Conservation (phyloP, 352 stramenopile genomes). For the Phytophthora aleatoria region DNA sequence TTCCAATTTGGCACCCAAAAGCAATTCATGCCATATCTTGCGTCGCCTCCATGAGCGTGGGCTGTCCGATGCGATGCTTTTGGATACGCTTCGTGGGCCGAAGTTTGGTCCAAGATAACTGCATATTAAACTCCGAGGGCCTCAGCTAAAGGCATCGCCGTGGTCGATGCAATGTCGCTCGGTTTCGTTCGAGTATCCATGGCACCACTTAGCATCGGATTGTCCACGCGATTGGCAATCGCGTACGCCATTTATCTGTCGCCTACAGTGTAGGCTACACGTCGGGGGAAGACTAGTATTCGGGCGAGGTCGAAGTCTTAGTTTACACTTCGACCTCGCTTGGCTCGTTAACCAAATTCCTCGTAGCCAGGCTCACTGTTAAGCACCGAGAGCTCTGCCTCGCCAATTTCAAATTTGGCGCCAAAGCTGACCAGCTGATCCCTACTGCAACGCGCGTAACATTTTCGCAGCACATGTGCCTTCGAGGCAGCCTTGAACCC, state of each 20-base stretch:
- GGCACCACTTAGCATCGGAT: constrained; percentile 6
- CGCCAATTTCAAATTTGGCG: not conserved
- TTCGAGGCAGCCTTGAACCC: not conserved
- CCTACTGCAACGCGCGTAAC: not conserved
- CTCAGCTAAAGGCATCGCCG: too few relatives aligned
- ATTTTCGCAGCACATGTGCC: constrained; percentile 21
- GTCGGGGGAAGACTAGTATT: not conserved
- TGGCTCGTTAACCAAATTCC: not conserved
- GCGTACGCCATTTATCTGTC: constrained; percentile 22
- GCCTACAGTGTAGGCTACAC: not conserved
- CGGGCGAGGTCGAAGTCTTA: too few relatives aligned
- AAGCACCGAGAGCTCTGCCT: too few relatives aligned
- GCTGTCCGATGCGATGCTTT: too few relatives aligned
- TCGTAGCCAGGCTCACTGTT: too few relatives aligned
- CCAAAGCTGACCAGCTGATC: not conserved
- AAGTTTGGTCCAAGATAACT: not conserved
- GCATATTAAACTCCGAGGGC: too few relatives aligned
- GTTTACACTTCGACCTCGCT: not conserved
- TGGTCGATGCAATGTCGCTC: too few relatives aligned
- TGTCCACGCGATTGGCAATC: constrained; percentile 6
- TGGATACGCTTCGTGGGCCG: not conserved
- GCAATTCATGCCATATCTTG: constrained; percentile 1
- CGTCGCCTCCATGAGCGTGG: too few relatives aligned
- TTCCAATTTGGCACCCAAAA: not conserved
- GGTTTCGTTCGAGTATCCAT: constrained; percentile 16